These are phyloP conservation scores for Ogataea henricii DNA, from an alignment of 805 yeast species.

Conservation along the genomic window DNA sequence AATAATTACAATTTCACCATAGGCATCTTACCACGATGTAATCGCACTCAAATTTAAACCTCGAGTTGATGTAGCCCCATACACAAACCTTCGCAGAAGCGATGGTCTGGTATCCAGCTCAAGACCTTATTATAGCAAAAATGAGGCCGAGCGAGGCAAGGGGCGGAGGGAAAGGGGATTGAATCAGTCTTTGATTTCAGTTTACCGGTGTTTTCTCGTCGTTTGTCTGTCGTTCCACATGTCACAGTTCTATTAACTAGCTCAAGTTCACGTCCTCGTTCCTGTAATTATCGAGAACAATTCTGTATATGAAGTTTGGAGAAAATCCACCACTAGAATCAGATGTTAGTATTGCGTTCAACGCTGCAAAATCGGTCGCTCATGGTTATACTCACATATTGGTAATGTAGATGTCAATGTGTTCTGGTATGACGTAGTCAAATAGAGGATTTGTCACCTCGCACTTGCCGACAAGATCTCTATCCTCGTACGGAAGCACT, in stretches of 20 bases:
- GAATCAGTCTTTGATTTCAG: background rate
- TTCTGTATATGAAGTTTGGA: slow-evolving; percentile 93
- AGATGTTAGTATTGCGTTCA: slow-evolving; percentile 7
- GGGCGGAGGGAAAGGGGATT: slow-evolving; percentile 40
- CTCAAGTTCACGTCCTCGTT: slow-evolving; percentile 74
- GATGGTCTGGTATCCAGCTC: slow-evolving; percentile 56
- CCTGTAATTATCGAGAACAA: slow-evolving; percentile 91
- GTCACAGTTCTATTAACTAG: slow-evolving; percentile 22
- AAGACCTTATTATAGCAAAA: slow-evolving; percentile 43
- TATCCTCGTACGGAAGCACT: slow-evolving; percentile 75
- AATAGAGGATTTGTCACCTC: slow-evolving; percentile 85
- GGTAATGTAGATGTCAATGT: slow-evolving; percentile 90
- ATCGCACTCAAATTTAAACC: slow-evolving; percentile 64
- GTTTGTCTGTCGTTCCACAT: slow-evolving; percentile 3
- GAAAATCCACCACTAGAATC: slow-evolving; percentile 79
- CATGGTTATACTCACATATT: slow-evolving; percentile 52
- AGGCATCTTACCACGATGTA: slow-evolving; percentile 37
- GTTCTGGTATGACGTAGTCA: slow-evolving; percentile 92
- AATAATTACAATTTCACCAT: slow-evolving; percentile 44
- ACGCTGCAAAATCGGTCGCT: background rate
- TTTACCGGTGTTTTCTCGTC: too few relatives aligned
- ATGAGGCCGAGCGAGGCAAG: slow-evolving; percentile 64
- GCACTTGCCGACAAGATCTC: slow-evolving; percentile 66
- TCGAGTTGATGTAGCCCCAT: slow-evolving; percentile 50
- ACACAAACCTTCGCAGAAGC: slow-evolving; percentile 15